These are phyloP conservation scores for Botryosphaeria dothidea DNA, from an alignment of 2,329 filamentous ascomycete species.

Conservation along the genomic window DNA sequence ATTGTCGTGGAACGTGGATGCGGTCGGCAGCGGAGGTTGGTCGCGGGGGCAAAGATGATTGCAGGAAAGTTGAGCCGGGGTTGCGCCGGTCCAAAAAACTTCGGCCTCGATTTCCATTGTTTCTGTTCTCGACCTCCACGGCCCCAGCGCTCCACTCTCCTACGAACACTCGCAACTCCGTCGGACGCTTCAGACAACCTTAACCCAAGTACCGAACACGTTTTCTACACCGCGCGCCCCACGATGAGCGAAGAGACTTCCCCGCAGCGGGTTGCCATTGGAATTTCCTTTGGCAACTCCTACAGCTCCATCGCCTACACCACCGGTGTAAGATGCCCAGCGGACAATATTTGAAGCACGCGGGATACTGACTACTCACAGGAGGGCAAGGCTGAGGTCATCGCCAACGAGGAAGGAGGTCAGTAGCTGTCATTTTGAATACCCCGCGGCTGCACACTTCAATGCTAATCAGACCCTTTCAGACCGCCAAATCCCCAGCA, in stretches of 20 bases:
- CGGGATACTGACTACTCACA: slow-evolving; percentile 27
- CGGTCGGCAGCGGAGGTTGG: neutral
- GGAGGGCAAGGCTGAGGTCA: slow-evolving; percentile 95
- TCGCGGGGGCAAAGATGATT: neutral
- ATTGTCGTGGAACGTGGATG: neutral
- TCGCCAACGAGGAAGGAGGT: slow-evolving; percentile 98
- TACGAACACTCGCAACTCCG: neutral
- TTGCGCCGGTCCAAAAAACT: slow-evolving; percentile 14
- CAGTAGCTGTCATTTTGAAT: slow-evolving; percentile 35
- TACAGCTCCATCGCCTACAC: slow-evolving; percentile 97
- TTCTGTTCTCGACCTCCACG: neutral
- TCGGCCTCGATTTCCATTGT: neutral
- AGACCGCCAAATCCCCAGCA: slow-evolving; percentile 96
- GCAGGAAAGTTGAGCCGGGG: slow-evolving; percentile 4
- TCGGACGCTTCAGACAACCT: neutral
- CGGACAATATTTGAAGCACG: slow-evolving; percentile 24
- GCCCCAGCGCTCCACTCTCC: neutral
- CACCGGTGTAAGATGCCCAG: slow-evolving; percentile 50
- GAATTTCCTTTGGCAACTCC: slow-evolving; percentile 96
- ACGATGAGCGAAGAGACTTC: slow-evolving; percentile 54
- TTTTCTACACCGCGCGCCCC: neutral
- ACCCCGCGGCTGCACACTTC: slow-evolving; percentile 13
- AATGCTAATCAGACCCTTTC: slow-evolving; percentile 21
- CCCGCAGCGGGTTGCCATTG: slow-evolving; percentile 71
- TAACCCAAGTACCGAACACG: neutral